Conservation (phyloP, 192 early-diverging fungal genomes). For the Chytriomyces confervae region DNA sequence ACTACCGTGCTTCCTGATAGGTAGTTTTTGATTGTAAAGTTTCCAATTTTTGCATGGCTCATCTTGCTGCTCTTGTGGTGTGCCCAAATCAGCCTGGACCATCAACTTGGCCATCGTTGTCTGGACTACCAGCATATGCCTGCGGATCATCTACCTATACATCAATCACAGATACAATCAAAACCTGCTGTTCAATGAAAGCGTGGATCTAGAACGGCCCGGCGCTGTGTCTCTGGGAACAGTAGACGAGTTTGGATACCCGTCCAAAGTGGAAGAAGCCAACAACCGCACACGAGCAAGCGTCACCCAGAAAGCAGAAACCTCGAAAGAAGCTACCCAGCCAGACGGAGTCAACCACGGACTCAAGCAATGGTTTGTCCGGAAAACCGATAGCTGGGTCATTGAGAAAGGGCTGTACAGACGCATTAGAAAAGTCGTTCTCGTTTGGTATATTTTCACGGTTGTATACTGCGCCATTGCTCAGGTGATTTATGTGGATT, state of each 20-base stretch:
- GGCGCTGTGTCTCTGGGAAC: not conserved
- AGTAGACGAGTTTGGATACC: constrained; percentile 15
- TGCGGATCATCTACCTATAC: constrained; percentile 10
- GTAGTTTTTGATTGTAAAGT: not conserved
- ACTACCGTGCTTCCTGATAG: not conserved
- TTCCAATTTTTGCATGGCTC: no score
- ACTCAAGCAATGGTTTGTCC: constrained; percentile 1
- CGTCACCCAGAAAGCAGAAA: not conserved
- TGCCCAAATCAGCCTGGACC: not conserved
- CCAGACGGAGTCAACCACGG: not conserved
- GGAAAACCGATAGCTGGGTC: constrained; percentile 6
- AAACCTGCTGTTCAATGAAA: constrained; percentile 4
- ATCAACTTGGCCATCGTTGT: not conserved
- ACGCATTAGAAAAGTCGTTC: not conserved
- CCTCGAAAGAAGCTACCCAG: not conserved
- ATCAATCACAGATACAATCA: constrained; percentile 20
- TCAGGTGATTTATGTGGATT: not conserved
- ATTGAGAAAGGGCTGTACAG: not conserved
- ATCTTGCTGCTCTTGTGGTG: not conserved
- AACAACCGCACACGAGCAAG: not conserved
- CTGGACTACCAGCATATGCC: not conserved
- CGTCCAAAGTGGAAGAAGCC: not conserved
- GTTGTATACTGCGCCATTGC: not conserved
- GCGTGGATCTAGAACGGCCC: not conserved
- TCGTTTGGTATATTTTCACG: not conserved